Evolutionary conservation across 257 asterid species (phyloP), one percentile per base, ranked within the genome.

Genomic region (Fraxinus anomala): DNA sequence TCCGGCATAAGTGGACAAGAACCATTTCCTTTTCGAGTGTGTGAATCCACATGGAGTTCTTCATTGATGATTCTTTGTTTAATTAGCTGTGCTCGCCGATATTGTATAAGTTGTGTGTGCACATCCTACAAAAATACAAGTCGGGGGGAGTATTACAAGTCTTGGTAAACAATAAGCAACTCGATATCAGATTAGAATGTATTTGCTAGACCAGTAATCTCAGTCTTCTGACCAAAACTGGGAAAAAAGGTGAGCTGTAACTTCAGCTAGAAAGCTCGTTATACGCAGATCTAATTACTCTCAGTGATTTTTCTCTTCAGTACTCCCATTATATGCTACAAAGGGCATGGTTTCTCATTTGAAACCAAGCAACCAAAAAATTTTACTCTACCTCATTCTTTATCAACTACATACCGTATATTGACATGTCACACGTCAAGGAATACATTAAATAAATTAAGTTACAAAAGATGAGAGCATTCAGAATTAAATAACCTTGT

Each of bases 1-100:
- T 92, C 97, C 14, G 99, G 99, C 95, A 92, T 88, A 84, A 96
- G 90, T 10, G 99, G 97, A 84, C 99, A 96, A 14, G 90, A 92
- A 59, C 98, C 99, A 81, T 92, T 96, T 84, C 83, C 82, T 81
- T 92, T 96, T 73, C 77, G 90, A 73, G 90, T 77, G 68, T 83
- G 79, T 68, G 99, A 96, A 81, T 96, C 98, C 77, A 92, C 90
- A 68, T 51, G 82, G 71, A 91, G 82, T 66, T 73, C 95, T 39
- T 87, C 94, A 77, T 74, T 88, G 78, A 96, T 70, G 11, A 79
- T 72, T 79, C 94, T 94, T 86, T 83, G 91, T 83, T 93, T 92
- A 80, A 93, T 96, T 96, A 96, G 80, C 82, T 91, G 95, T 74
- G 87, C 92, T 83, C 98, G 91, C 63, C 92, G 93, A 85, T 86